Base-by-base conservation (phyloP, 129 eudicot genomes). In the Helianthus tuberosus region DNA sequence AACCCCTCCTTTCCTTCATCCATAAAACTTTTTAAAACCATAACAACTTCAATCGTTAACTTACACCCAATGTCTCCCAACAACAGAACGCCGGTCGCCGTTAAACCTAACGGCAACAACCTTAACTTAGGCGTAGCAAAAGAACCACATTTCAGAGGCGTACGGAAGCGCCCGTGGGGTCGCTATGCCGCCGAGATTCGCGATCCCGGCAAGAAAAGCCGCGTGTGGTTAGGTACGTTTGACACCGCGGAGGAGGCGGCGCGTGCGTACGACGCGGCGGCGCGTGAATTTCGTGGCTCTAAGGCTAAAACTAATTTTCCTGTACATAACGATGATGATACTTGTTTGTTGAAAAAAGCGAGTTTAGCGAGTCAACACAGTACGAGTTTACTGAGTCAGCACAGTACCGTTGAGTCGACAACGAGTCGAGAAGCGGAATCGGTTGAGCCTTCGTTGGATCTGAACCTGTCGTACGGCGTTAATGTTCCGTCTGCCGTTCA, bases 141-240 rank as follows among this genome's bases (percentile, higher is more conserved):
- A 36, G 81, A 77, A 20, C 53, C 81, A 14, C 82, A 72, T 76
- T 82, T 47, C 15, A 72, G 86, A 48, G 86, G 86, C 50, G 86
- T 77, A 0, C 44, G 86, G 23, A 82, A 77, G 71, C 20, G 86
- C 3, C 86, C 82, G 1, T 82, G 86, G 82, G 82, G 82, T 3
- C 23, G 82, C 5, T 82, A 82, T 79, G 83, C 79, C 5, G 83
- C 83, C 46, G 83, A 79, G 83, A 79, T 79, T 6, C 78, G 79
- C 0, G 83, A 79, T 62, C 83, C 83, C 25, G 77, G 83, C 0
- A 79, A 79, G 54, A 79, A 72, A 32, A 74, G 74, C 69, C 77
- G 79, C 11, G 83, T 79, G 4, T 79, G 79, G 83, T 13, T 79
- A n/a, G 83, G 83, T 10, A 79, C 83, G 20, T 79, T 79, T 43